Evolutionary conservation across 208 protist genomes (phyloP).

Genomic region (Acanthamoeba healyi): DNA sequence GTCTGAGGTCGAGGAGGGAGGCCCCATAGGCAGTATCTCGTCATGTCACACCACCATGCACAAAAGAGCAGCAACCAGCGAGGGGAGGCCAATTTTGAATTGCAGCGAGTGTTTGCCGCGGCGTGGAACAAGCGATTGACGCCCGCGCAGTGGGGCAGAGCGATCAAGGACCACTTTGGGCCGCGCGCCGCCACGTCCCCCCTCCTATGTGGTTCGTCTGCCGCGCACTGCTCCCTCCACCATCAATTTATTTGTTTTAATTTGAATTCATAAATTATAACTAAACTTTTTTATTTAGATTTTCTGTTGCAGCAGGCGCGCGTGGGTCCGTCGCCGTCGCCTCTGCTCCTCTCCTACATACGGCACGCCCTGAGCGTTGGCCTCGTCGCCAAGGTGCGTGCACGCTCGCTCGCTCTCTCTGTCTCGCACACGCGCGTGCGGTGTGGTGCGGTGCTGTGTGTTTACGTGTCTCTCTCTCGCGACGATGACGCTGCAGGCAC

Average conservation of each 20-base stretch:
- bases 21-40: too few relatives aligned
- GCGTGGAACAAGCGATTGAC: slow-evolving; percentile 23
- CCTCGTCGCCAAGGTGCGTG: background rate
- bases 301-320: slow-evolving; percentile 40
- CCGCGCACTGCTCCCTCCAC: background rate
- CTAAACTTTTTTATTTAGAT: background rate
- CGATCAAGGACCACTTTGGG: slow-evolving; percentile 31
- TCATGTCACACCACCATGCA: background rate
- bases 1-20: too few relatives aligned
- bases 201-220: slow-evolving; percentile 2
- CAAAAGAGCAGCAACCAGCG: background rate
- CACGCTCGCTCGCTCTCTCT: background rate
- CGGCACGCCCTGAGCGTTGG: background rate
- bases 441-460: too few relatives aligned
- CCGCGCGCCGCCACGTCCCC: background rate
- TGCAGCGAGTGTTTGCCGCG: slow-evolving; percentile 1
- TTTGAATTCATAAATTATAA: background rate
- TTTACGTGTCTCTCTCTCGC: too few relatives aligned
- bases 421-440: too few relatives aligned
- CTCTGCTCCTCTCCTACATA: slow-evolving; percentile 45
- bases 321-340: slow-evolving; percentile 10
- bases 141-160: slow-evolving; percentile 6
- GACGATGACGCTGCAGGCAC: too few relatives aligned
- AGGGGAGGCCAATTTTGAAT: background rate
- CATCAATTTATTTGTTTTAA: background rate